These are phyloP conservation scores for Danielia oregonensis DNA, from an alignment of 805 yeast genomes.

Conservation along the genomic window DNA sequence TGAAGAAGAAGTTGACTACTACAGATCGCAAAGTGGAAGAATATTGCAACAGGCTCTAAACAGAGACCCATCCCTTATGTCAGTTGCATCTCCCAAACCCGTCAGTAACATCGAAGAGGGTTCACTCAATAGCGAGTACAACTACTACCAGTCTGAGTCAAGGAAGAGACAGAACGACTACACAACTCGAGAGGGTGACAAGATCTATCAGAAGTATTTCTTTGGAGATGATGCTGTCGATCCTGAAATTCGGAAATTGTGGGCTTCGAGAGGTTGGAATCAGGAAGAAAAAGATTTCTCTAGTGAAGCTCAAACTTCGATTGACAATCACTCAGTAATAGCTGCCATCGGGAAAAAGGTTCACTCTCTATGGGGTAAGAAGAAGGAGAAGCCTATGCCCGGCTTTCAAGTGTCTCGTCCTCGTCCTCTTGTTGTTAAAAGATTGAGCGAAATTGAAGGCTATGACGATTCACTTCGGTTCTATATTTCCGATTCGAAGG, in stretches of 20 bases:
- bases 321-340: neutral
- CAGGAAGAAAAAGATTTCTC: constrained; percentile 1
- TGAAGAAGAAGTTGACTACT: constrained; percentile 13
- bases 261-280: constrained; percentile 43
- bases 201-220: constrained; percentile 41
- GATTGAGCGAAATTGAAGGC: neutral
- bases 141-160: constrained; percentile 5
- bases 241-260: constrained; percentile 47
- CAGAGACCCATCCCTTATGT: neutral
- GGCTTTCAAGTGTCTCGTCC: constrained; percentile 38
- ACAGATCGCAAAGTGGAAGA: constrained; percentile 11
- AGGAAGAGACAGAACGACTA: constrained; percentile 40
- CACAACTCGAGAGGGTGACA: constrained; percentile 59
- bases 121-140: neutral
- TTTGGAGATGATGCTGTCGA: constrained; percentile 39
- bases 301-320: too few relatives aligned
- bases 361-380: constrained; percentile 1
- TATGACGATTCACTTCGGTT: neutral
- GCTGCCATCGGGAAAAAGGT: neutral
- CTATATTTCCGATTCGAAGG: constrained; percentile 1
- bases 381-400: constrained; percentile 4
- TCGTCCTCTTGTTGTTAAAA: constrained; percentile 27
- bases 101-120: neutral
- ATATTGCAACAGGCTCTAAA: constrained; percentile 1
- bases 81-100: neutral